Conservation (phyloP, 1,284 basidiomycete genomes). For the Puccinia sorghi region DNA sequence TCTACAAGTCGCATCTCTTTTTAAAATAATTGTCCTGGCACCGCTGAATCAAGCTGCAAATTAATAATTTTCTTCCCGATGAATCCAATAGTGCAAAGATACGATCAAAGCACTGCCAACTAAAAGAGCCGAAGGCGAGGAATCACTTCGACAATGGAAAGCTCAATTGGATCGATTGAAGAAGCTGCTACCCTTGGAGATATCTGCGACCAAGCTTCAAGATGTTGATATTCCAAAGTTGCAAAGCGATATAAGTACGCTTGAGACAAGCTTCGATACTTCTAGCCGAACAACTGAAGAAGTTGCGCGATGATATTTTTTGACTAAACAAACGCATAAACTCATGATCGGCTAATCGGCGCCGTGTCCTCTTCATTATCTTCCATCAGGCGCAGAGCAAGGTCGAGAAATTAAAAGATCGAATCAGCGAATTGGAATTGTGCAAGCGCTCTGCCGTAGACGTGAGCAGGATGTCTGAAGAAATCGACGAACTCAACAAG, state of each 20-base stretch:
- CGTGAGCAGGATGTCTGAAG: constrained; percentile 68
- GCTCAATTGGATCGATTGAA: constrained; percentile 66
- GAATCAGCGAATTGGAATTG: constrained; percentile 65
- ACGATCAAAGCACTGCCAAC: constrained; percentile 51
- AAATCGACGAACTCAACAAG: constrained; percentile 67
- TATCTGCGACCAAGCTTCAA: constrained; percentile 62
- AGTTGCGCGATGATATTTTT: constrained; percentile 59
- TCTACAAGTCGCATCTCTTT: not conserved
- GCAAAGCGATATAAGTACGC: constrained; percentile 67
- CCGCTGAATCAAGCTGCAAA: constrained; percentile 47
- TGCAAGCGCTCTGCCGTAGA: constrained; percentile 69
- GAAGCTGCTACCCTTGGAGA: constrained; percentile 63
- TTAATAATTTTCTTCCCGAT: constrained; percentile 55
- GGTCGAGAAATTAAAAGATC: constrained; percentile 57
- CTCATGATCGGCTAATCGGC: constrained; percentile 44
- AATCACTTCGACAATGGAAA: constrained; percentile 68
- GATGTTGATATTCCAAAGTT: constrained; percentile 68
- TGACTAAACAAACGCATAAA: constrained; percentile 31
- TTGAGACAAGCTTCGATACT: constrained; percentile 64
- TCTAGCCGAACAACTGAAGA: constrained; percentile 65
- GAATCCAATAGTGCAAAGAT: constrained; percentile 4
- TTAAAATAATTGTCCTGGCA: too few relatives aligned
- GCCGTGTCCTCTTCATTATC: not conserved
- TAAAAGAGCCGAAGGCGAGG: constrained; percentile 59
- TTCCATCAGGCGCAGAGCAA: constrained; percentile 52